phyloP scores from a whole-genome alignment of 2,329 filamentous ascomycete genomes.

The Aspergillaceae sp. region DNA sequence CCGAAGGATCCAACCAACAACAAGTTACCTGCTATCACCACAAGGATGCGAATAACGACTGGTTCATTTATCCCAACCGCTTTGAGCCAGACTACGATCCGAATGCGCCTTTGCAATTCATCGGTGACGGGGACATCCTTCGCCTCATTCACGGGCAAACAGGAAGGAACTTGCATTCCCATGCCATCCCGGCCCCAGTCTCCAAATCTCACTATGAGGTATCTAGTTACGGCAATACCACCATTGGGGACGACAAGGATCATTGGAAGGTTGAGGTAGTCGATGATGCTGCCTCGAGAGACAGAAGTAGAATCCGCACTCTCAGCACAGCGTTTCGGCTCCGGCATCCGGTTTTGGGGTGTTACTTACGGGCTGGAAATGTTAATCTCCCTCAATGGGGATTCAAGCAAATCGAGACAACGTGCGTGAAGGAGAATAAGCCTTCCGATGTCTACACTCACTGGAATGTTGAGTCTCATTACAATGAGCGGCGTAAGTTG shows the following conservation, averaged over 20 bases:
- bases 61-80: slow-evolving; percentile 97
- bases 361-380: slow-evolving; percentile 91
- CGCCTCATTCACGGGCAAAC: slow-evolving; percentile 92
- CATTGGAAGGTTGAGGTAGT: slow-evolving; percentile 94
- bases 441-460: slow-evolving; percentile 90
- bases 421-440: slow-evolving; percentile 87
- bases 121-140: slow-evolving; percentile 68
- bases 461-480: slow-evolving; percentile 96
- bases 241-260: slow-evolving; percentile 92
- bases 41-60: slow-evolving; percentile 99
- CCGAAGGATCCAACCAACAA: slow-evolving; percentile 86
- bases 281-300: slow-evolving; percentile 75
- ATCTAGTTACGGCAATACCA: slow-evolving; percentile 90
- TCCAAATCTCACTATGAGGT: slow-evolving; percentile 88
- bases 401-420: slow-evolving; percentile 98
- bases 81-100: slow-evolving; percentile 62
- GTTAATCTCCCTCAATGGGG: slow-evolving; percentile 97
- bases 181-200: slow-evolving; percentile 78
- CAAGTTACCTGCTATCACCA: slow-evolving; percentile 99
- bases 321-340: slow-evolving; percentile 89
- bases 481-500: slow-evolving; percentile 79
- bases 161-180: slow-evolving; percentile 93
- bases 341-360: slow-evolving; percentile 70
- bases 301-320: slow-evolving; percentile 77
- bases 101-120: slow-evolving; percentile 61